Conservation (phyloP, 768 basidiomycete genomes). For the Amylocystis lapponica region DNA sequence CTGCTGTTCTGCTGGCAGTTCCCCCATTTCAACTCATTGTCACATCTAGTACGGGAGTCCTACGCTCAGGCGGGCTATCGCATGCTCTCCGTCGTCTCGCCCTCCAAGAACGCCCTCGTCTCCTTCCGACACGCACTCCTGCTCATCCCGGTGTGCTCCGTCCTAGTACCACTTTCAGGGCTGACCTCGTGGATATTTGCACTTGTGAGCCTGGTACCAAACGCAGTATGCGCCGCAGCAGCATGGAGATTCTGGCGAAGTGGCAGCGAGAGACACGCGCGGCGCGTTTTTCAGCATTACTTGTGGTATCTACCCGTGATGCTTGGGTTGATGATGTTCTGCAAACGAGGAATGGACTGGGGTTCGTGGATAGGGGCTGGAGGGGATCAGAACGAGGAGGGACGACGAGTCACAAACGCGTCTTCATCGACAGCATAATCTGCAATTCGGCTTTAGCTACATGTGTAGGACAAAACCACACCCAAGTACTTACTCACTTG, state of each 20-base stretch:
- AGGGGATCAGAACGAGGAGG: slow-evolving; percentile 3
- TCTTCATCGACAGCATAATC: too few relatives aligned
- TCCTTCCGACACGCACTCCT: slow-evolving; percentile 77
- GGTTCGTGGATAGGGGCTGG: slow-evolving; percentile 45
- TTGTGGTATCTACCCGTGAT: slow-evolving; percentile 90
- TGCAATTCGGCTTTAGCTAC: too few relatives aligned
- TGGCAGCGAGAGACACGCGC: slow-evolving; percentile 74
- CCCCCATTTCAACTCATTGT: slow-evolving; percentile 95
- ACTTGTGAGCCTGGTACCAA: slow-evolving; percentile 68
- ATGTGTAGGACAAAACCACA: too few relatives aligned
- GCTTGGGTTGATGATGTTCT: slow-evolving; percentile 90
- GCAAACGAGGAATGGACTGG: slow-evolving; percentile 87
- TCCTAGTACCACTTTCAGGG: slow-evolving; percentile 84
- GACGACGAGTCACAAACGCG: neutral
- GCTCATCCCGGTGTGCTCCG: slow-evolving; percentile 69
- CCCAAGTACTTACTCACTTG: too few relatives aligned
- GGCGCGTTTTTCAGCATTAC: slow-evolving; percentile 70
- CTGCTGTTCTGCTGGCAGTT: slow-evolving; percentile 97
- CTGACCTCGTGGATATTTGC: slow-evolving; percentile 92
- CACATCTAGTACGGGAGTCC: slow-evolving; percentile 76
- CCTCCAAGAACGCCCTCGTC: slow-evolving; percentile 77
- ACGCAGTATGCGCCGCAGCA: slow-evolving; percentile 58
- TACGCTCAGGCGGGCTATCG: slow-evolving; percentile 92
- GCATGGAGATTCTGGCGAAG: slow-evolving; percentile 72
- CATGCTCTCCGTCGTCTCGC: slow-evolving; percentile 83